Conservation (phyloP, 352 stramenopile genomes). For the Globisporangium paroecandrum region DNA sequence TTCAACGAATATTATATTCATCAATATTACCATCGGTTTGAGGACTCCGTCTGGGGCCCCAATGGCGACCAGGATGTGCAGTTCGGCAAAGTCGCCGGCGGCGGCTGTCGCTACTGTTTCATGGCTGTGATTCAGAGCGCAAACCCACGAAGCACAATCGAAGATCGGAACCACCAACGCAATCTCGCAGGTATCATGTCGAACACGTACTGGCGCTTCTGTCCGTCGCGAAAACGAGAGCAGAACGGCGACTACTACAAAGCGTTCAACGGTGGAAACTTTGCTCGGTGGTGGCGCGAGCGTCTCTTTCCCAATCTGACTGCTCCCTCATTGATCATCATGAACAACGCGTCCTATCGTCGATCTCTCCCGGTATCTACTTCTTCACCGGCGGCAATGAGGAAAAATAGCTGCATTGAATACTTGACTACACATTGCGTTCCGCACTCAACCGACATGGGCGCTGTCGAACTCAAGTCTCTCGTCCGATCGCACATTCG, state of each 20-base stretch:
- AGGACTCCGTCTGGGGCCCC: not conserved
- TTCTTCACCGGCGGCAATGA: not conserved
- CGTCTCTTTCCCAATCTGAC: not conserved
- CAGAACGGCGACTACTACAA: constrained; percentile 4
- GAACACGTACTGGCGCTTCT: constrained; percentile 6
- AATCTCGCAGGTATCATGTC: not conserved
- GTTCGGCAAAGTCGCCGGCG: not conserved
- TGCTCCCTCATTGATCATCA: not conserved
- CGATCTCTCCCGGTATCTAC: not conserved
- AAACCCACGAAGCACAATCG: not conserved
- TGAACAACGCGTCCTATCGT: not conserved
- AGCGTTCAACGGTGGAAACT: constrained; percentile 2
- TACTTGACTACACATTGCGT: not conserved
- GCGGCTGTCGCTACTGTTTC: not conserved
- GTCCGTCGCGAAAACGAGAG: not conserved
- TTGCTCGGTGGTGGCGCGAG: not conserved
- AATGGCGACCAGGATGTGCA: constrained; percentile 5
- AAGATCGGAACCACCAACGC: not conserved
- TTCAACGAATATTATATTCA: constrained; percentile 2
- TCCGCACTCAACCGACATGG: not conserved
- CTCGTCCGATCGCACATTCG: no score
- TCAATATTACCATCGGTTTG: constrained; percentile 2
- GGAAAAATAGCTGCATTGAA: not conserved
- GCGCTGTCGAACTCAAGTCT: no score
- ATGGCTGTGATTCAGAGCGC: constrained; percentile 1